Evolutionary conservation across 805 yeast species (phyloP), one percentile per base, ranked within the genome.

Genomic region (Yamadazyma nakazawae): DNA sequence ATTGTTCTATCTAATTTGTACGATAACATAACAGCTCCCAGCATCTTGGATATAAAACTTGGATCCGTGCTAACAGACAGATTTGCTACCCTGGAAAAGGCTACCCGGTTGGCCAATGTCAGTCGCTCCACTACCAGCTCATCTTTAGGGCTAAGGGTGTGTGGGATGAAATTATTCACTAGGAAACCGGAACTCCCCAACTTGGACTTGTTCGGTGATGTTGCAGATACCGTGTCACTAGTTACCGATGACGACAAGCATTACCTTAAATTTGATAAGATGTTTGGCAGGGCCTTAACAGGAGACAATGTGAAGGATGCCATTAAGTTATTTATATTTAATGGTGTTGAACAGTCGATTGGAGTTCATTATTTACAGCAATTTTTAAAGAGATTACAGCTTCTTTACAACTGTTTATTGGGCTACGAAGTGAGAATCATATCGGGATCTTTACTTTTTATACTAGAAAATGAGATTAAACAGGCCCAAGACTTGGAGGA

Each of bases 41-140:
- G 85, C 45, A 75, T 94, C 1, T 57, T 92, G 51, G 99, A 92
- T 61, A 79, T 92, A 40, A 92, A 92, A 61, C 70, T 92, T 3
- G 99, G 99, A 0, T 63, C 80, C 5, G 59, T 74, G 9, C 66
- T 92, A 32, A 81, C 84, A 55, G 98, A 92, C 62, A 79, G 74
- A 5, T 54, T 57, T 12, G 81, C 88, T 0, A 59, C 54, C 0
- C 53, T 57, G 5, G 96, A 81, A 25, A 92, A 94, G 57, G 72
- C 64, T 13, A 65, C 64, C 42, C 63, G 98, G 36, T 66, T 92
- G 57, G 67, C 64, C 25, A 64, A 72, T 21, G 97, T 94, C 0
- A 78, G 94, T 38, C 59, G 66, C 1, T 48, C 68, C 0, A 92
- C 98, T 1, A 92, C 98, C 0, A 84, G 94, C 38, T 96, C 97